Evolutionary conservation across 768 basidiomycete genomes (phyloP).

Genomic region (Auriscalpium orientale): DNA sequence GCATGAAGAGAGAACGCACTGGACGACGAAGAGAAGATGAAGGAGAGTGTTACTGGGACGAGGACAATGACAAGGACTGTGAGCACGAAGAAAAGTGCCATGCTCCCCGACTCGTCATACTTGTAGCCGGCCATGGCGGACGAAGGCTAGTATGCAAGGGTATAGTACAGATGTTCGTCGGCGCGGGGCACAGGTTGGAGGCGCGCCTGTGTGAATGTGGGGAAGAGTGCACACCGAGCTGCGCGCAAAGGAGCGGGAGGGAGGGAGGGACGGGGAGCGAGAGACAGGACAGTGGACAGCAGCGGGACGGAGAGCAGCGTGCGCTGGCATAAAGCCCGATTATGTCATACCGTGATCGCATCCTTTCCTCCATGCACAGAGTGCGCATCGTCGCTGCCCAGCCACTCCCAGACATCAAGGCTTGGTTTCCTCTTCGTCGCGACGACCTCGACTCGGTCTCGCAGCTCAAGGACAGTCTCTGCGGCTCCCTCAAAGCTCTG

Average conservation of each 20-base stretch:
- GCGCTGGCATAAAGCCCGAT: not conserved
- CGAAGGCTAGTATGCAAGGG: not conserved
- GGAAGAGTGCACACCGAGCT: not conserved
- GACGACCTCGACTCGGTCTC: not conserved
- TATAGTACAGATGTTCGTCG: not conserved
- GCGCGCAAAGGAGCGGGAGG: not conserved
- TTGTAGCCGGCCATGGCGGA: conserved; percentile 66
- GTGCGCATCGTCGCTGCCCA: conserved; percentile 7
- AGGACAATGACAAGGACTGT: conserved; percentile 83
- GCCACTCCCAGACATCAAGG: conserved; percentile 10
- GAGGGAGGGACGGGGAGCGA: not conserved
- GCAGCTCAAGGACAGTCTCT: conserved; percentile 6
- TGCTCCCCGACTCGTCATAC: conserved; percentile 80
- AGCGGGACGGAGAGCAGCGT: not conserved
- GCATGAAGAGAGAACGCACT: not conserved
- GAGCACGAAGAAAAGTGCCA: conserved; percentile 88
- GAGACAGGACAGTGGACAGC: not conserved
- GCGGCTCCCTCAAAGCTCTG: conserved; percentile 4
- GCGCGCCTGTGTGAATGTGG: not conserved
- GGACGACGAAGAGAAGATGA: not conserved
- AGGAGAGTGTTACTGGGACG: conserved; percentile 59
- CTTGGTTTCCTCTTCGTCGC: conserved; percentile 8
- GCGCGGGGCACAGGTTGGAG: not conserved
- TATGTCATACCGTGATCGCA: conserved; percentile 5
- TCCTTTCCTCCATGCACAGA: conserved; percentile 7